Conservation (phyloP, 1,284 basidiomycete genomes). For the Singerocomus inundabilis region DNA sequence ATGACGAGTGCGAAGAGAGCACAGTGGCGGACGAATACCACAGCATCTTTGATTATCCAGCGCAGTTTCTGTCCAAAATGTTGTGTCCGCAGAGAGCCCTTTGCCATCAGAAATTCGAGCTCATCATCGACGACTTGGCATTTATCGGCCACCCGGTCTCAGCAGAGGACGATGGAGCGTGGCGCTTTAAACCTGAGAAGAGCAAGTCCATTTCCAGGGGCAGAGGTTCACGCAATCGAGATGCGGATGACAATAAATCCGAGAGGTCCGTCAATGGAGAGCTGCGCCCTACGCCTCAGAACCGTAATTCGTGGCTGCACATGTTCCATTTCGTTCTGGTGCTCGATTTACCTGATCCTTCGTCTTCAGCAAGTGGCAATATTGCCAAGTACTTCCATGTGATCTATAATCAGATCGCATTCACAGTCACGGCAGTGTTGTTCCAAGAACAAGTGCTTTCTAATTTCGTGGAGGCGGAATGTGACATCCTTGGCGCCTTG, state of each 20-base stretch:
- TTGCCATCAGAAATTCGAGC: conserved; percentile 94
- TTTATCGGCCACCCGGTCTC: conserved; percentile 96
- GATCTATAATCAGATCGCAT: conserved; percentile 84
- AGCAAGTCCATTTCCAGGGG: conserved; percentile 48
- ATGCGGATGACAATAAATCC: conserved; percentile 34
- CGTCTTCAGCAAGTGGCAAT: conserved; percentile 74
- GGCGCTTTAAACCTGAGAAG: conserved; percentile 69
- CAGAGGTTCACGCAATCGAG: conserved; percentile 49
- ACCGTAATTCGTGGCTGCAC: conserved; percentile 56
- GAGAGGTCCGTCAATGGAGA: conserved; percentile 37
- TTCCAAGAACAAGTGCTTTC: conserved; percentile 83
- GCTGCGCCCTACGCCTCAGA: conserved; percentile 13
- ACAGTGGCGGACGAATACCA: conserved; percentile 54
- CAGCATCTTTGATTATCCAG: conserved; percentile 74
- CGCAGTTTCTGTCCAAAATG: conserved; percentile 79
- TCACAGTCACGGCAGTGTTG: conserved; percentile 85
- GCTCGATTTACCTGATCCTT: conserved; percentile 86
- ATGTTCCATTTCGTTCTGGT: conserved; percentile 89
- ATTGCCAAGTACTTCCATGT: conserved; percentile 77
- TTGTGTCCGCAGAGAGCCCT: conserved; percentile 77
- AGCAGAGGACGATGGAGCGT: conserved; percentile 68
- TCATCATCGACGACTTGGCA: conserved; percentile 89
- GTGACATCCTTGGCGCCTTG: conserved; percentile 62
- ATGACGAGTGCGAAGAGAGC: conserved; percentile 38
- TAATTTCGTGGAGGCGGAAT: conserved; percentile 80